Base-by-base conservation (phyloP, 345 rosid genomes). In the Eutrema heterophyllum region DNA sequence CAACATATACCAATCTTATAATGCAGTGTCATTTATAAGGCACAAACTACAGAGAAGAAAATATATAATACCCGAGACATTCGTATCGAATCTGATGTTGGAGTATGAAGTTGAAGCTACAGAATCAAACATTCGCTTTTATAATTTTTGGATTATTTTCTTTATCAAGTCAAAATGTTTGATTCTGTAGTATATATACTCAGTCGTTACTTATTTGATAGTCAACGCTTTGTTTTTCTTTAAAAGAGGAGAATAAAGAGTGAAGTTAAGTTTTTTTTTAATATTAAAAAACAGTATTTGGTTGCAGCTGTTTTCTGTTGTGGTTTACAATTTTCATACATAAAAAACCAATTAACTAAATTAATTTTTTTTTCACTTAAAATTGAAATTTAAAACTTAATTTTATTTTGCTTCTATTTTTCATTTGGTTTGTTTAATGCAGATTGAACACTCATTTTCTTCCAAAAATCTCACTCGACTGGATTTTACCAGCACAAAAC, bases 61-160 rank as follows among this genome's bases (percentile, higher is more conserved):
- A 38, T 10, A 11, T 39, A 49, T 39, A 1, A 14, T 4, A 58
- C 46, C 26, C 0, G 57, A 61, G 50, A 40, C 24, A 50, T 40
- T 68, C 2, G 43, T 52, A 51, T 75, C 64, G 26, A 69, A 41
- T 51, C 48, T 69, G 57, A 68, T 59, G 40, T 66, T 60, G 0
- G 67, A 59, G 27, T 60, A 51, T 5, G 74, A 90, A 36, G 94
- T 89, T 21, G 96, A 84, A 55, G 83, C 50, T 21, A 83, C 66
- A 96, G 95, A 91, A 51, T 86, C 12, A 1, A 32, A 2, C 0
- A 58, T 58, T 49, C n/a, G 73, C 12, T 71, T 59, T 43, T 18
- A 52, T 51, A 8, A 27, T 14, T 0, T 33, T 8, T 14, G 16
- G 70, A 72, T 54, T 33, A 2, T 27, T 43, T 72, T 63, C 59